Evolutionary conservation across 331 rosid species (phyloP), one percentile per base, ranked within the genome.

Genomic region (Prunus yedoensis): DNA sequence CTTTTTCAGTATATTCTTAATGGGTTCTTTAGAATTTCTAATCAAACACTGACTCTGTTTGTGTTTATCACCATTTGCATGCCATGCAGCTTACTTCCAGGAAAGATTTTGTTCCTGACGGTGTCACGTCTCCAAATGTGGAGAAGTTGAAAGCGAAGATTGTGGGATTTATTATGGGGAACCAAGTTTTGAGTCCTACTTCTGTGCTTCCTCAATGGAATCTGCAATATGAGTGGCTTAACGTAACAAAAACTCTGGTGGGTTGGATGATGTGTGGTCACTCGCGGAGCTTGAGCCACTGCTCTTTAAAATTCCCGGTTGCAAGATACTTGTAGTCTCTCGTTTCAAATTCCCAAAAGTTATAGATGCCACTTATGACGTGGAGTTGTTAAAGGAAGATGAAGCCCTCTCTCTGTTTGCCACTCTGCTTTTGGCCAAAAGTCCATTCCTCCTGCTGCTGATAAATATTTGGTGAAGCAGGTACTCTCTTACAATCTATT

Each of bases 251-350:
- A 59, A 71, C 77, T 18, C 88, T 92, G 50, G 66, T 94, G 78
- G 93, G 75, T 59, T 94, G 18, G 99, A 94, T 70, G 97, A 94
- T 67, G 96, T 91, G 27, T 94, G 99, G 99, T 78, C 93, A 3
- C 87, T 70, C 2, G 1, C 83, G 1, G 88, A 73, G 59, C 89
- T 94, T 17, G 87, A 89, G 27, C 80, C 79, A 16, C 89, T 94
- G 41, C 76, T 91, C 65, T 78, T 72, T 28, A 87, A 70, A 23
- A 63, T 85, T 3, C 89, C 96, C 4, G 81, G 95, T 12, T 89
- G 91, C 85, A 94, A 83, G 69, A 81, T 76, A 73, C 77, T 94
- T 1, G 97, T 86, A 20, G 96, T 92, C 52, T 91, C 99, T 4
- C 84, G 99, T 51, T 80, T 66, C 82, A 86, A 66, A 21, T 94